Evolutionary conservation across 257 asterid genomes (phyloP).

Genomic region (Cruciata laevipes): DNA sequence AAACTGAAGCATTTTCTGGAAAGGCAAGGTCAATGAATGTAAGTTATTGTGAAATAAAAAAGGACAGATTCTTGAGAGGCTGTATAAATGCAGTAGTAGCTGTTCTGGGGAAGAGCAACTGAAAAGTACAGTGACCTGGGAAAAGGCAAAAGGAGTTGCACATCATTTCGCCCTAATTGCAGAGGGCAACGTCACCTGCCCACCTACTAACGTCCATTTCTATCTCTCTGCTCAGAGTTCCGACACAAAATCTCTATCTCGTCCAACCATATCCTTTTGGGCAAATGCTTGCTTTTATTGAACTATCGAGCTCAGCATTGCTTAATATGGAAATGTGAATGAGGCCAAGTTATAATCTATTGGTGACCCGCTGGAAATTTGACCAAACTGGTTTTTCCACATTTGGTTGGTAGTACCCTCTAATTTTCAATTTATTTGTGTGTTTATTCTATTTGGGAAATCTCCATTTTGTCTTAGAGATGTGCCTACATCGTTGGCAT

Average conservation of each 20-base stretch:
- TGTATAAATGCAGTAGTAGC: background rate
- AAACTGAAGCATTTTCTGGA: too few relatives aligned
- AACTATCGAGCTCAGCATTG: too few relatives aligned
- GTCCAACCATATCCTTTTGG: background rate
- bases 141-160: background rate
- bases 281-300: background rate
- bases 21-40: background rate
- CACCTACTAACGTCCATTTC: background rate
- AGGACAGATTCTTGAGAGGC: background rate
- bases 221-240: background rate
- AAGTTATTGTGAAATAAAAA: too few relatives aligned
- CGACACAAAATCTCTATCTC: background rate
- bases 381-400: too few relatives aligned
- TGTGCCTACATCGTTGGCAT: too few relatives aligned
- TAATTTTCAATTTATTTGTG: too few relatives aligned
- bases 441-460: too few relatives aligned
- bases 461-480: too few relatives aligned
- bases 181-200: background rate
- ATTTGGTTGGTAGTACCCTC: too few relatives aligned
- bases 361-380: too few relatives aligned
- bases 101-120: background rate
- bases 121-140: background rate
- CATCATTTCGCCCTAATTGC: conserved; percentile 12
- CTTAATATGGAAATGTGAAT: too few relatives aligned
- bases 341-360: too few relatives aligned